Base-by-base conservation (phyloP, 2,329 filamentous ascomycete genomes). In the Leptosphaerulina australis region DNA sequence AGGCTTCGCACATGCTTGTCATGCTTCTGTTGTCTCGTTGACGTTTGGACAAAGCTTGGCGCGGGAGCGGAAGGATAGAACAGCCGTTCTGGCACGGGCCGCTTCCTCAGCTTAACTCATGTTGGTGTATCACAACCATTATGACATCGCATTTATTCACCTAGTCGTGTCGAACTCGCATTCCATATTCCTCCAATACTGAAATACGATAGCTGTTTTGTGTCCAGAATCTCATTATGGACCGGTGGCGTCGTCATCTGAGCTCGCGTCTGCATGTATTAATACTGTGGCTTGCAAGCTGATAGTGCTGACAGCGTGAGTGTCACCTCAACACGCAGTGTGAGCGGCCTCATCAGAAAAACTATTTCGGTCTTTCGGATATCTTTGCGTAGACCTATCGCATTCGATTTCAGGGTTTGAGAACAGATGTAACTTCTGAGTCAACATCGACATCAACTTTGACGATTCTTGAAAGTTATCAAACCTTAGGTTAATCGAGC, bases 11-110 rank as follows among this genome's bases (percentile, higher is more conserved):
- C 34, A 26, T 53, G 44, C 39, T 53, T 41, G 35, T 49, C 44
- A n/a, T 53, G 50, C 50, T 53, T 49, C 6, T 36, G 34, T 31
- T 37, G 50, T 53, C 39, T 44, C 44, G 44, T 40, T 49, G 35
- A 35, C 41, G 50, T 53, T 44, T 53, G 44, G n/a, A 20, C 17
- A 18, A 44, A 39, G 34, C 38, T 47, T 46, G 33, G 44, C 30
- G 31, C 4, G 21, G 34, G 15, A 28, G 15, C 44, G 38, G 22
- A 38, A 47, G 14, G 25, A 33, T 2, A 12, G 10, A 17, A 10
- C 37, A 22, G 26, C 36, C 36, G 14, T 28, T 38, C 14, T 7
- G 8, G 36, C 36, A 33, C 35, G 22, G 35, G 17, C 44, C 22
- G 18, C n/a, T 31, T 5, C 18, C 24, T 36, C 11, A 4, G 5